phyloP scores from a whole-genome alignment of 768 basidiomycete species.

The Phylloporus arenicola region DNA sequence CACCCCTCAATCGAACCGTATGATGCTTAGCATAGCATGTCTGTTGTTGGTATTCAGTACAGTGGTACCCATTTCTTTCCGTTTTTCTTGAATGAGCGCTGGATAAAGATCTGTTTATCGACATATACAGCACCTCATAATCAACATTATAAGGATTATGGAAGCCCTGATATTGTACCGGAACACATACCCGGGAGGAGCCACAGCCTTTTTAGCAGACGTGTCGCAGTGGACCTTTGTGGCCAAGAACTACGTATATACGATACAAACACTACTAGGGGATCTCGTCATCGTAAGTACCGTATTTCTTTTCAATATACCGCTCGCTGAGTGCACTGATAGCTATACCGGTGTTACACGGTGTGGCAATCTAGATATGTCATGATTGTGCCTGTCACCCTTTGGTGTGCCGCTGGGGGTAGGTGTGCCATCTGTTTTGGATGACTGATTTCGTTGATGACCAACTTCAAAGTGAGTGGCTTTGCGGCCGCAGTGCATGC shows the following conservation, averaged over 20 bases:
- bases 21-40: constrained; percentile 16
- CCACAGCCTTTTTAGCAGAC: constrained; percentile 20
- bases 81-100: neutral
- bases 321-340: neutral
- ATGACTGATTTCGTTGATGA: neutral
- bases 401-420: constrained; percentile 24
- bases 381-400: constrained; percentile 18
- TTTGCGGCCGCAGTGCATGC: constrained; percentile 8
- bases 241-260: constrained; percentile 16
- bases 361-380: constrained; percentile 22
- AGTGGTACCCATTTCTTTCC: constrained; percentile 7
- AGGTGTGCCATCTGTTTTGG: neutral
- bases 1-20: constrained; percentile 6
- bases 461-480: constrained; percentile 10
- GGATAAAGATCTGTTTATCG: neutral
- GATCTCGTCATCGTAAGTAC: too few relatives aligned
- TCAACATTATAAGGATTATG: constrained; percentile 12
- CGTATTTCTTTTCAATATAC: too few relatives aligned
- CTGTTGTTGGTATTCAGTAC: constrained; percentile 23
- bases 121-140: constrained; percentile 12
- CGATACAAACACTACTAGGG: constrained; percentile 18
- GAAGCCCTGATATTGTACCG: constrained; percentile 20
- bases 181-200: constrained; percentile 17
- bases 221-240: constrained; percentile 21
- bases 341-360: constrained; percentile 19